Evolutionary conservation across 768 basidiomycete genomes (phyloP), one percentile per base, ranked within the genome.

Genomic region (Suillus clintonianus): DNA sequence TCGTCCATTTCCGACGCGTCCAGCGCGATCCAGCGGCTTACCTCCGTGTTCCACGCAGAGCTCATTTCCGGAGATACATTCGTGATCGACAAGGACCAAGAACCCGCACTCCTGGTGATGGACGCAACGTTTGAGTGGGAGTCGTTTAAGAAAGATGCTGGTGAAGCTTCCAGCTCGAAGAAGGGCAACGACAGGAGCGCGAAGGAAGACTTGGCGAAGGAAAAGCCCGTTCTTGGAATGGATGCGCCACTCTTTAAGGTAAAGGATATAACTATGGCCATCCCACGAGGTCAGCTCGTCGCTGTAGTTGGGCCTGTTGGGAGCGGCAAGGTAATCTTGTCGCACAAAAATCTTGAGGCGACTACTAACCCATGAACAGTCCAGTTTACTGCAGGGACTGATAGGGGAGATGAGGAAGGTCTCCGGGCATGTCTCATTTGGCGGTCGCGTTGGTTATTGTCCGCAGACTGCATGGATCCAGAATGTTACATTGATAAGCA

Each of bases 391-490:
- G 7, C 81, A 85, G 68, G 88, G 86, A 2, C 75, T 92, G 41
- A 83, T 91, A 45, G 89, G 90, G 8, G 90, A 91, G 74, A 91
- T 91, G 89, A 78, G 82, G n/a, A 79, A 78, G 62, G 65, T 80
- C 3, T n/a, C n/a, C n/a, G n/a, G n/a, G n/a, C n/a, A n/a, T n/a
- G n/a, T n/a, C n/a, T n/a, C n/a, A n/a, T n/a, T 90, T 67, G 86
- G 90, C 10, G 89, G 90, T 0, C 75, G 78, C n/a, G 81, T 91
- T 13, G 88, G 84, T 9, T 92, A 91, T 70, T 89, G 88, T 69
- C 82, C 89, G 14, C 90, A 92, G 74, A 85, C 83, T 1, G 88
- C 89, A 0, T 92, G 90, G 90, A 91, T 92, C 54, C 88, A 90
- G 72, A 90, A 90, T 70, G 84, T 85, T 0, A 80, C 85, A 5